A percentile compares a stretch with the other conserved stretches of the same genome.
Conservation (phyloP, 2,329 filamentous ascomycete genomes). For the Furcasterigmium furcatum region DNA sequence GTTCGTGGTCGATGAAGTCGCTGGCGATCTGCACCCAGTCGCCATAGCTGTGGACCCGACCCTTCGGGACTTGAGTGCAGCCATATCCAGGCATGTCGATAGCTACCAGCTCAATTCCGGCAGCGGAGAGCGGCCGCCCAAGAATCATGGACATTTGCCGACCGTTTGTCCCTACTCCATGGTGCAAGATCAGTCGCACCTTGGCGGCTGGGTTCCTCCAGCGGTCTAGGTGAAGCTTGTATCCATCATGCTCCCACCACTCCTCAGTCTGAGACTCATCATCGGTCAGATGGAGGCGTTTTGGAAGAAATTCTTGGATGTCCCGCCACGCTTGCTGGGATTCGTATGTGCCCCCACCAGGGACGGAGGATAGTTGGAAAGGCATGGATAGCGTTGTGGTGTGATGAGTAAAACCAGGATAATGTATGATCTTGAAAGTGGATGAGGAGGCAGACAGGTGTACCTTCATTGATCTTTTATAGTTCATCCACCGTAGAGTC, state of each 20-base stretch:
- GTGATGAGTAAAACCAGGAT: too few relatives aligned
- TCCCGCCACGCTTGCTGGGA: not conserved
- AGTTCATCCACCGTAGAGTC: too few relatives aligned
- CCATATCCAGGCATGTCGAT: not conserved
- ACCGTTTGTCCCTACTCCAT: not conserved
- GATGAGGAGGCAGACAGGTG: too few relatives aligned
- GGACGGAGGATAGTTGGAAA: not conserved
- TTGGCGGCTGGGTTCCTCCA: not conserved
- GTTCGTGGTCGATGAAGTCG: not conserved
- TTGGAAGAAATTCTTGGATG: not conserved
- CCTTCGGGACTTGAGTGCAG: not conserved
- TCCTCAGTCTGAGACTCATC: not conserved
- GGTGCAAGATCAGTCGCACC: not conserved
- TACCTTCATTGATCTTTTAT: too few relatives aligned
- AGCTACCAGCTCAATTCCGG: not conserved
- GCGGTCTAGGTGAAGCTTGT: not conserved
- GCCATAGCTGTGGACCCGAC: not conserved
- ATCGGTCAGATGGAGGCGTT: not conserved
- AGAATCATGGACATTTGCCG: not conserved
- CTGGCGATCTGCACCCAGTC: not conserved
- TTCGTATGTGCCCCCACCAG: not conserved
- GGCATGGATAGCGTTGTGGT: not conserved
- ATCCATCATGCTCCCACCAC: not conserved
- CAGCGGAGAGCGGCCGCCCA: not conserved
- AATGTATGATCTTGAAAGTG: too few relatives aligned